Base-by-base conservation (phyloP, 768 basidiomycete genomes). In the Boletus pseudopeckii region DNA sequence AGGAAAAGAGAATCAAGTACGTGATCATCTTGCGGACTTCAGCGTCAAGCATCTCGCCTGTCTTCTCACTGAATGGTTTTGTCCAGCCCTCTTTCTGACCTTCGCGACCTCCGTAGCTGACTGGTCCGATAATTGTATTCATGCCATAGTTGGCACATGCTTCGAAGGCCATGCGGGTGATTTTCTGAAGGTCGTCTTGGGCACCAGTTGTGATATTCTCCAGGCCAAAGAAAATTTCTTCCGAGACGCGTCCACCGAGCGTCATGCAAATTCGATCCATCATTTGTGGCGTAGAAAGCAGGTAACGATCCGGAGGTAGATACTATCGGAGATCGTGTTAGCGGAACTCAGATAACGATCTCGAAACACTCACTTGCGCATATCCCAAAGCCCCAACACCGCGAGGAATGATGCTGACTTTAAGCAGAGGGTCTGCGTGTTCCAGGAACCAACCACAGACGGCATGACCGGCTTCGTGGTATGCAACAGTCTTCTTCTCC, bases 401-500 rank as follows among this genome's bases (percentile, higher is more conserved):
- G 61, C 95, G 84, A 39, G 97, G 97, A 57, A 99, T 98, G 71
- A 99, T 99, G 72, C 91, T 95, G 54, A 99, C 97, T 73, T 99
- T 98, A 58, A 98, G 82, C 45, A 98, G 74, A 36, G 96, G 96
- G 67, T 98, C 94, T 41, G 97, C 97, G 59, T 95, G 92, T 72
- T 98, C 93, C 61, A 99, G 76, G 80, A 90, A 98, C 97, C 97
- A 99, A 4, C 97, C 97, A 65, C 92, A 95, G 42, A 98, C 87
- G 20, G 97, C 97, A 71, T 99, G 97, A 5, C 97, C 97, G 22
- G 97, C 97, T 77, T 99, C 97, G 66, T 99, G 97, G 70, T 98
- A 98, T 8, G 97, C 97, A 40, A 98, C 95, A 0, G 90, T 98
- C 75, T 86, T 95, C 85, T 99, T 99, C 80, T 99, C 97, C 62